Conservation (phyloP, 2,329 filamentous ascomycete genomes). For the Xylariaceae sp. region DNA sequence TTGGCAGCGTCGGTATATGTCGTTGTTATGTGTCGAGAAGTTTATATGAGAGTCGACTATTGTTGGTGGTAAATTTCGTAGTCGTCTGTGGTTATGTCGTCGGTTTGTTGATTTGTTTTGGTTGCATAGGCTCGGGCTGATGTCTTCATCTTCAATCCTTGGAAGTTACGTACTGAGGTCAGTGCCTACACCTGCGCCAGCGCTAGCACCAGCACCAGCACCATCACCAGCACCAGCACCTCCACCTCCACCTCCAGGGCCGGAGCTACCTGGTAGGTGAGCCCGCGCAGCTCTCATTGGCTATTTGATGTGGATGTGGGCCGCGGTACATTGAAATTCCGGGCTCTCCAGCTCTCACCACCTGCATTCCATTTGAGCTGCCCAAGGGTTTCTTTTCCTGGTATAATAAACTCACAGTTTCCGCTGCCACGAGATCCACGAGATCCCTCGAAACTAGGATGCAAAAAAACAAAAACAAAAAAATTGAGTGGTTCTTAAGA, state of each 20-base stretch:
- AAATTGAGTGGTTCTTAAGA: too few relatives aligned
- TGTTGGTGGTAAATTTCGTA: neutral
- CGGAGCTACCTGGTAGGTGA: too few relatives aligned
- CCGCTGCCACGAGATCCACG: too few relatives aligned
- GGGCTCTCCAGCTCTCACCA: too few relatives aligned
- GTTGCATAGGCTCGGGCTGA: neutral
- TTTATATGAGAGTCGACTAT: neutral
- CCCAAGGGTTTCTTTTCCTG: too few relatives aligned
- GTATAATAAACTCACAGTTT: too few relatives aligned
- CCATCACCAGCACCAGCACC: too few relatives aligned
- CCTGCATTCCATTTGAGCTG: too few relatives aligned
- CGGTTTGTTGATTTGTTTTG: conserved; percentile 3
- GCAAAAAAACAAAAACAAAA: too few relatives aligned
- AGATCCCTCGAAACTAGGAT: too few relatives aligned
- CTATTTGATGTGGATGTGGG: neutral
- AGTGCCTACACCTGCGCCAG: conserved; percentile 24
- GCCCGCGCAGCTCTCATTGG: conserved; percentile 21
- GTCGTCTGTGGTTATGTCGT: conserved; percentile 1
- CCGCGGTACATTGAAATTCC: conserved; percentile 8
- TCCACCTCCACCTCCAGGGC: too few relatives aligned
- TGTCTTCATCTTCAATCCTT: conserved; percentile 2
- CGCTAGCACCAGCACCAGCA: neutral
- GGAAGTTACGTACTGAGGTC: conserved; percentile 23
- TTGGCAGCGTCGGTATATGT: neutral
- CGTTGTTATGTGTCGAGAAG: neutral